Conservation (phyloP, 306 rosid species). For the Acmispon strigosus region DNA sequence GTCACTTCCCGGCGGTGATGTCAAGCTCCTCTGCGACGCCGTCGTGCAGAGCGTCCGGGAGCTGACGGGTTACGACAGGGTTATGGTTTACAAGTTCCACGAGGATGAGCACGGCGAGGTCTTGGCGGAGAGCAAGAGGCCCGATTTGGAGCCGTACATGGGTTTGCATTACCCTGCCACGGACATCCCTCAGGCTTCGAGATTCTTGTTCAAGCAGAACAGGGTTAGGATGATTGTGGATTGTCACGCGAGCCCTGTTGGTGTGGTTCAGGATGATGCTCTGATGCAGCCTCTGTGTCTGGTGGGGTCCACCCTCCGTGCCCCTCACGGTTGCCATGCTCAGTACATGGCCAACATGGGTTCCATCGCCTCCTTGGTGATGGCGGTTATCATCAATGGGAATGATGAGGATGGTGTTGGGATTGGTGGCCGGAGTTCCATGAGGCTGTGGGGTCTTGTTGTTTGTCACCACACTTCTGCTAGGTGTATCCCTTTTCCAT, state of each 20-base stretch:
- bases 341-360: conserved; percentile 99
- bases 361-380: conserved; percentile 66
- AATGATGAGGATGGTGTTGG: conserved; percentile 59
- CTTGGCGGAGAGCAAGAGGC: conserved; percentile 79
- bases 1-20: conserved; percentile 81
- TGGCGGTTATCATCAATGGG: conserved; percentile 88
- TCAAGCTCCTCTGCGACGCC: conserved; percentile 65
- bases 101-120: conserved; percentile 99
- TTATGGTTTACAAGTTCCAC: conserved; percentile 95
- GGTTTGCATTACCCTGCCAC: conserved; percentile 97
- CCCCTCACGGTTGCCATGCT: conserved; percentile 93
- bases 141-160: conserved; percentile 80
- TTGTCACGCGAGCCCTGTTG: conserved; percentile 62
- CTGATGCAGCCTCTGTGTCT: conserved; percentile 81
- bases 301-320: conserved; percentile 92
- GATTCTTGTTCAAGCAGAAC: conserved; percentile 96
- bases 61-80: conserved; percentile 83
- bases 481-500: conserved; percentile 79
- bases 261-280: conserved; percentile 66
- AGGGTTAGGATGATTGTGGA: conserved; percentile 96
- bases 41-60: conserved; percentile 82
- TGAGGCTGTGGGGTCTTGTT: conserved; percentile 94
- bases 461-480: conserved; percentile 95
- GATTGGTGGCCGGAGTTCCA: conserved; percentile 40
- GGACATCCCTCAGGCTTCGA: conserved; percentile 94